Conservation (phyloP, 371 early-diverging fungal species). For the Conidiobolus coronatus region DNA sequence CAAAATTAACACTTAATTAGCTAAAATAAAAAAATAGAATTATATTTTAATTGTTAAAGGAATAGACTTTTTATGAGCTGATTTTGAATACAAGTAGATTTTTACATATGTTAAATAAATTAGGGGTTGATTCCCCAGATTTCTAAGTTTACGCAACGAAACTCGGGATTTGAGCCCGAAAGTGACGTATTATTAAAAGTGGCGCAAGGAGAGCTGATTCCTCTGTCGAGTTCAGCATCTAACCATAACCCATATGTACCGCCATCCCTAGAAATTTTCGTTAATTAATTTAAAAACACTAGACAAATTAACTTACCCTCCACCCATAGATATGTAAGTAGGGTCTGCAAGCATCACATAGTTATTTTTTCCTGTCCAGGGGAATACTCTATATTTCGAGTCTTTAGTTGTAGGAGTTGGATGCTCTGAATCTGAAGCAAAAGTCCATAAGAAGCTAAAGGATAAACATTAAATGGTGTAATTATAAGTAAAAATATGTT, state of each 20-base stretch:
- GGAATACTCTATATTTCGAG: constrained; percentile 28
- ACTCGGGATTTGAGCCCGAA: constrained; percentile 1
- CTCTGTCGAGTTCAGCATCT: constrained; percentile 60
- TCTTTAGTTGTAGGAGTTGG: neutral
- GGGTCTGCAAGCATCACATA: constrained; percentile 67
- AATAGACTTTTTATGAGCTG: no score
- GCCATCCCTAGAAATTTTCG: constrained; percentile 17
- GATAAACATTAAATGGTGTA: neutral
- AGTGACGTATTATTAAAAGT: constrained; percentile 55
- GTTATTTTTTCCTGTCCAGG: constrained; percentile 72
- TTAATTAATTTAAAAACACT: neutral
- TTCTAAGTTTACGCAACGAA: constrained; percentile 9
- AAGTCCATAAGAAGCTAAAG: constrained; percentile 3
- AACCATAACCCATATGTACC: constrained; percentile 81
- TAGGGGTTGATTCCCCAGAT: constrained; percentile 6
- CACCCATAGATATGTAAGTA: constrained; percentile 73
- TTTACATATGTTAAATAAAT: no score
- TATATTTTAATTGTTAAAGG: no score
- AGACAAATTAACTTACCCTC: constrained; percentile 30
- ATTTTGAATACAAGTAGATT: no score
- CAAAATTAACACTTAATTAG: no score
- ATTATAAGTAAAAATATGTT: constrained; percentile 4
- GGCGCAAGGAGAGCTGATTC: constrained; percentile 52
- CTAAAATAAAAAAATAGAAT: no score
- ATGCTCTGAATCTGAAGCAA: neutral